phyloP scores from a whole-genome alignment of 176 grass and related monocot species.

The Thalia dealbata region DNA sequence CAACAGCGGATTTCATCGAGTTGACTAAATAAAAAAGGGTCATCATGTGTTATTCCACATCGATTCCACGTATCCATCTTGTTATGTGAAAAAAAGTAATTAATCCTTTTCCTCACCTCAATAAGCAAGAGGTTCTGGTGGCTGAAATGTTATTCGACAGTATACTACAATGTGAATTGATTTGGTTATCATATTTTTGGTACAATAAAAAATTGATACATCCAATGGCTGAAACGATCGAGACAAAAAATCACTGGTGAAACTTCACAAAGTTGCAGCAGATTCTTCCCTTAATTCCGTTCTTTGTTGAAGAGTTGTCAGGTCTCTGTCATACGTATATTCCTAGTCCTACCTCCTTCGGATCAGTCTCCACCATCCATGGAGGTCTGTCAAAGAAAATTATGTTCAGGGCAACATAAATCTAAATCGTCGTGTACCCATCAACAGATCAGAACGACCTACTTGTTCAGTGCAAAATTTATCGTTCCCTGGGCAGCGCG shows the following conservation, averaged over 20 bases:
- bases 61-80: no score
- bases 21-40: no score
- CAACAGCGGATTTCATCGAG: no score
- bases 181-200: background rate
- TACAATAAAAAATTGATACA: background rate
- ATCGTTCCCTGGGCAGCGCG: slow-evolving; percentile 48
- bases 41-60: no score
- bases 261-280: background rate
- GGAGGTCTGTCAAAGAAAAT: slow-evolving; percentile 44
- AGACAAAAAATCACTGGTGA: background rate
- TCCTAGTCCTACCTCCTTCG: slow-evolving; percentile 63
- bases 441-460: background rate
- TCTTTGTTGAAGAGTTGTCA: background rate
- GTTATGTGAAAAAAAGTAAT: no score
- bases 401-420: background rate
- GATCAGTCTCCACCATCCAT: slow-evolving; percentile 83
- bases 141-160: background rate
- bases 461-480: slow-evolving; percentile 65
- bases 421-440: background rate
- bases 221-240: background rate
- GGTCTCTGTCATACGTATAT: slow-evolving; percentile 52
- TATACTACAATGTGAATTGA: background rate
- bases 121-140: no score
- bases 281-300: background rate
- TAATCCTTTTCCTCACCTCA: no score